Conservation (phyloP, 768 basidiomycete species). For the Rhodosporidiobolus odoratus region DNA sequence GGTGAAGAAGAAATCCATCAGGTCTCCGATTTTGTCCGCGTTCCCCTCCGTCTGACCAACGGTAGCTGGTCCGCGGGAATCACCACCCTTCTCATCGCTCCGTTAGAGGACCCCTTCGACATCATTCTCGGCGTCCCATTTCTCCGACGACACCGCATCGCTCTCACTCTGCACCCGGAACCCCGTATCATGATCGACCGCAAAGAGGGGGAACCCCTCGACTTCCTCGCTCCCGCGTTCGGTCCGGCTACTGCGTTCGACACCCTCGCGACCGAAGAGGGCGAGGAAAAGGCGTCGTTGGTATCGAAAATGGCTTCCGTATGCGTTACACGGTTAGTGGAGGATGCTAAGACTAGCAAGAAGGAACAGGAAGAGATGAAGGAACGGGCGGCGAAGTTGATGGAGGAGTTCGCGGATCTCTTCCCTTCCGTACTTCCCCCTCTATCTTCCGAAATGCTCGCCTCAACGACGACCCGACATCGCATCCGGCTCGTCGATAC, state of each 20-base stretch:
- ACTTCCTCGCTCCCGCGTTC: not conserved
- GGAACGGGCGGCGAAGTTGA: not conserved
- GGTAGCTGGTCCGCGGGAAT: not conserved
- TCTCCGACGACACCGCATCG: not conserved
- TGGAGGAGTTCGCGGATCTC: not conserved
- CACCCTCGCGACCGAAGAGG: no score
- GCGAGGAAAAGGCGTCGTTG: not conserved
- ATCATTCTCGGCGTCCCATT: constrained; percentile 12
- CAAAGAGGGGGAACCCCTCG: not conserved
- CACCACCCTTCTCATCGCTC: not conserved
- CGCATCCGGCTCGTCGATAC: constrained; percentile 6
- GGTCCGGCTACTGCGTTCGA: not conserved
- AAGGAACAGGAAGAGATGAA: not conserved
- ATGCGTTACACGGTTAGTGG: no score
- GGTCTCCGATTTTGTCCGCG: not conserved
- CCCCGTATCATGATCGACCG: not conserved
- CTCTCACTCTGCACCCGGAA: not conserved
- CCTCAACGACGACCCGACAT: not conserved
- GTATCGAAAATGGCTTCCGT: not conserved
- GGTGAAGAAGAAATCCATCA: not conserved
- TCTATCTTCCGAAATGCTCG: not conserved
- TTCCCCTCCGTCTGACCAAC: not conserved
- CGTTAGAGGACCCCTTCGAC: constrained; percentile 8
- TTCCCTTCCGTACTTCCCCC: not conserved
- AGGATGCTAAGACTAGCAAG: not conserved